phyloP scores from a whole-genome alignment of 805 yeast species.

The Peterozyma xylosa region DNA sequence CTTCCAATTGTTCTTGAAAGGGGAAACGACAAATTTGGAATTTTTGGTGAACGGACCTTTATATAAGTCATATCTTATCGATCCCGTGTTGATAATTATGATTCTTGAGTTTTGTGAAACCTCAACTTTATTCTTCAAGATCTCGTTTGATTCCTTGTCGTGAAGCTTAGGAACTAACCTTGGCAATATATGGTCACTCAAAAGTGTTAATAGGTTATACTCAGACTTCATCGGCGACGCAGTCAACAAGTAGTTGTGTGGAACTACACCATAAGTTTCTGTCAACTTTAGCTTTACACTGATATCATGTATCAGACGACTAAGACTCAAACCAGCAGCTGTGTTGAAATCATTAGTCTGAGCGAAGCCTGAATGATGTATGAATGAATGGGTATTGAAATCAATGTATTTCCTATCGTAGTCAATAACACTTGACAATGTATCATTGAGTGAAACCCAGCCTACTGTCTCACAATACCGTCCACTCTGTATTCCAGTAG shows the following conservation, averaged over 20 bases:
- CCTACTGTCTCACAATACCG: conserved; percentile 93
- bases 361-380: conserved; percentile 43
- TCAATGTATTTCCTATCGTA: conserved; percentile 70
- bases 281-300: conserved; percentile 47
- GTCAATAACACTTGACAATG: conserved; percentile 11
- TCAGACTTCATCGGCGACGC: conserved; percentile 52
- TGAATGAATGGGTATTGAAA: conserved; percentile 67
- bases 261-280: conserved; percentile 57
- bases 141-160: conserved; percentile 11
- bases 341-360: conserved; percentile 40
- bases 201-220: conserved; percentile 49
- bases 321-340: conserved; percentile 39
- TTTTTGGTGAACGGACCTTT: conserved; percentile 79
- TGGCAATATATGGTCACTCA: conserved; percentile 52
- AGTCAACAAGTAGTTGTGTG: conserved; percentile 55
- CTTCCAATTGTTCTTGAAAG: conserved; percentile 78
- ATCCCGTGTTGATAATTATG: conserved; percentile 77
- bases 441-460: conserved; percentile 53
- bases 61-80: conserved; percentile 79
- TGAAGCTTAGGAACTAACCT: conserved; percentile 14
- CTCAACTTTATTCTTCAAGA: conserved; percentile 9
- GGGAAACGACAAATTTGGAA: conserved; percentile 75
- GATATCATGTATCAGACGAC: conserved; percentile 32
- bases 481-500: conserved; percentile 87
- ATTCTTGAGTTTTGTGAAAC: conserved; percentile 31